These are phyloP conservation scores for Salix brachista DNA, from an alignment of 345 rosid species.

Conservation along the genomic window DNA sequence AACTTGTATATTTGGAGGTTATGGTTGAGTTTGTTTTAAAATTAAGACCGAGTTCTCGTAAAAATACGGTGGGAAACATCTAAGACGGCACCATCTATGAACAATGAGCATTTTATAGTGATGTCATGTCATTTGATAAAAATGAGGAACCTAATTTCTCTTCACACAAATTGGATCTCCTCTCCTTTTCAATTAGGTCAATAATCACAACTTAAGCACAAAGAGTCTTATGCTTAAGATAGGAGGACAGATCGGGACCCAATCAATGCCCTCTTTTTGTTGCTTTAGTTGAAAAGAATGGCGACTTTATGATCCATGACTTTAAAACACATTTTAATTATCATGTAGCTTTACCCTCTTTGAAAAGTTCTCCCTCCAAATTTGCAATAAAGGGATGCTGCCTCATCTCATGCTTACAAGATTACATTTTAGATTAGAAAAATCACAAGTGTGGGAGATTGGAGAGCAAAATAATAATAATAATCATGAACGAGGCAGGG, in stretches of 20 bases:
- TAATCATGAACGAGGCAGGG: not conserved
- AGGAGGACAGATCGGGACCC: constrained; percentile 14
- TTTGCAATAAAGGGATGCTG: constrained; percentile 21
- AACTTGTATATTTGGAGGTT: too few species aligned
- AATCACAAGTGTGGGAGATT: not conserved
- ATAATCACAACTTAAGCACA: constrained; percentile 23
- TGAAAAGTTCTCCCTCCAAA: constrained; percentile 6
- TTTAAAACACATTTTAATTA: constrained; percentile 11
- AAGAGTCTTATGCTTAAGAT: constrained; percentile 3
- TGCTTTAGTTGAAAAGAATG: constrained; percentile 16
- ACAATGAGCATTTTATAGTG: not conserved
- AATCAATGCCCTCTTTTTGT: not conserved
- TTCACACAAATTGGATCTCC: constrained; percentile 4
- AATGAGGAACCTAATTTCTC: constrained; percentile 12
- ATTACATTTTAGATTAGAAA: constrained; percentile 6
- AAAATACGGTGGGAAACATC: not conserved
- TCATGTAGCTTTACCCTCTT: constrained; percentile 21
- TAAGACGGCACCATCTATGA: constrained; percentile 12
- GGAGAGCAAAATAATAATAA: not conserved
- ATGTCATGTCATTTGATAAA: constrained; percentile 25
- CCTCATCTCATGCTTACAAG: constrained; percentile 28
- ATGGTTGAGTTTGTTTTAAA: too few species aligned
- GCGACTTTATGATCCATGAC: constrained; percentile 17
- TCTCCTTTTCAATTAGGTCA: constrained; percentile 12
- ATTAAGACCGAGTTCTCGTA: too few species aligned